These are phyloP conservation scores for Fusarium hainanense DNA, from an alignment of 2,329 filamentous ascomycete species.

Conservation along the genomic window DNA sequence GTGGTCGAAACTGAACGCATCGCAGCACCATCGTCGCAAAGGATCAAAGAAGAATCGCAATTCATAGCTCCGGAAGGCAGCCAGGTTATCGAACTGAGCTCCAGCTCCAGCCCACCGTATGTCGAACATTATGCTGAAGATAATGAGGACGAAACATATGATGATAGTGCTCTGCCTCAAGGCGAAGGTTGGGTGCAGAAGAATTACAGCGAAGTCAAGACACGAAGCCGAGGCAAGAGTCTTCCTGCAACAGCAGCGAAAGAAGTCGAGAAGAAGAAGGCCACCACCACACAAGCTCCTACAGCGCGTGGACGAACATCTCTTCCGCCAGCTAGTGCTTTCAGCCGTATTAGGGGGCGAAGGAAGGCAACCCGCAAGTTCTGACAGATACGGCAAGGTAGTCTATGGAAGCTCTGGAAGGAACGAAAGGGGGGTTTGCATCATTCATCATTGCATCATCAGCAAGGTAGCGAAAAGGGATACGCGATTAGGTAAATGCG, in stretches of 20 bases:
- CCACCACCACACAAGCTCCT: background rate
- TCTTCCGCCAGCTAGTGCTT: slow-evolving; percentile 39
- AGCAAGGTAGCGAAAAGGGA: background rate
- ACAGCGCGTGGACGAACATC: slow-evolving; percentile 25
- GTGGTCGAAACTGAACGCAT: background rate
- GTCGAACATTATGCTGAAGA: slow-evolving; percentile 39
- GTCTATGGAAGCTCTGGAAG: slow-evolving; percentile 15
- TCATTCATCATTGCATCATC: background rate
- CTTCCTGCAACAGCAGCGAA: slow-evolving; percentile 18
- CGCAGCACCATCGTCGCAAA: slow-evolving; percentile 28
- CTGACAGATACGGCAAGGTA: slow-evolving; percentile 24
- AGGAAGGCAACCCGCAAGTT: slow-evolving; percentile 37
- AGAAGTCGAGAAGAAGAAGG: background rate
- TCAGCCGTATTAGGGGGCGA: slow-evolving; percentile 41
- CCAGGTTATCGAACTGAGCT: slow-evolving; percentile 49
- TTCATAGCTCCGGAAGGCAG: slow-evolving; percentile 47
- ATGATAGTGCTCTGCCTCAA: slow-evolving; percentile 31
- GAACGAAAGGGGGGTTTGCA: background rate
- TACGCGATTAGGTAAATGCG: slow-evolving; percentile 2
- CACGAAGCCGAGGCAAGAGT: slow-evolving; percentile 37
- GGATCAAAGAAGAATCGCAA: slow-evolving; percentile 29
- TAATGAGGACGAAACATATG: slow-evolving; percentile 40
- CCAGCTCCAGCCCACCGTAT: slow-evolving; percentile 46
- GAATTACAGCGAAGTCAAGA: slow-evolving; percentile 26
- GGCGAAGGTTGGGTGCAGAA: slow-evolving; percentile 40